Base-by-base conservation (phyloP, 225 moss, liverwort and hornwort species). In the Bryoerythrophyllum caledonicum region DNA sequence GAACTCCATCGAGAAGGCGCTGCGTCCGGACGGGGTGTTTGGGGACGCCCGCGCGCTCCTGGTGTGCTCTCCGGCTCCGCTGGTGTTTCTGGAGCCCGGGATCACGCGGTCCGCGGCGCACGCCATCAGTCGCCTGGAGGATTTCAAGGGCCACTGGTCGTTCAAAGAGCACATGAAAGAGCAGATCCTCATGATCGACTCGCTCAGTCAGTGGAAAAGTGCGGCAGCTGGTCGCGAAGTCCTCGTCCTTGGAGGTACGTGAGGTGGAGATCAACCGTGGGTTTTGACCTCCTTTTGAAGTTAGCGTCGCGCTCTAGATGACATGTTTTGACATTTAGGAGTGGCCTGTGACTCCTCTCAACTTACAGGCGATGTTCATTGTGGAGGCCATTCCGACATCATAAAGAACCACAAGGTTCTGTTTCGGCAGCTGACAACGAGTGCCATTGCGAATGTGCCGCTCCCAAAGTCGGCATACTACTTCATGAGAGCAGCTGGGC, bases 131-230 rank as follows among this genome's bases (percentile, higher is more conserved):
- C 82, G 86, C 35, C 79, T 96, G 25, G 94, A 89, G 73, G 96
- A 96, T 80, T 96, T 96, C 70, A 96, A 85, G 75, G 96, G 96
- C 6, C 96, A 96, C 70, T 96, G 96, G 96, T 96, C 96, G 26
- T 88, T 76, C 27, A 83, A 84, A 48, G 85, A 77, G 67, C 94
- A 96, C 67, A 78, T 88, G 48, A 84, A 87, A 21, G 96, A 96
- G 82, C 96, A 96, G 78, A 78, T 86, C 65, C 72, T 79, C 78
- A 89, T 96, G 90, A 86, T 94, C 23, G 67, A 92, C 27, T 74
- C 70, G 43, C 79, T 96, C 7, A 74, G 63, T 41, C 49, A 49
- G 6, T 96, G 96, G 96, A 94, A 94, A 69, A 68, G 25, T 11
- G 28, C 73, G 40, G 67, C 35, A 41, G 24, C 30, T 25, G 81